Evolutionary conservation across 2,329 filamentous ascomycete genomes (phyloP).

Genomic region (Fusarium sp.): DNA sequence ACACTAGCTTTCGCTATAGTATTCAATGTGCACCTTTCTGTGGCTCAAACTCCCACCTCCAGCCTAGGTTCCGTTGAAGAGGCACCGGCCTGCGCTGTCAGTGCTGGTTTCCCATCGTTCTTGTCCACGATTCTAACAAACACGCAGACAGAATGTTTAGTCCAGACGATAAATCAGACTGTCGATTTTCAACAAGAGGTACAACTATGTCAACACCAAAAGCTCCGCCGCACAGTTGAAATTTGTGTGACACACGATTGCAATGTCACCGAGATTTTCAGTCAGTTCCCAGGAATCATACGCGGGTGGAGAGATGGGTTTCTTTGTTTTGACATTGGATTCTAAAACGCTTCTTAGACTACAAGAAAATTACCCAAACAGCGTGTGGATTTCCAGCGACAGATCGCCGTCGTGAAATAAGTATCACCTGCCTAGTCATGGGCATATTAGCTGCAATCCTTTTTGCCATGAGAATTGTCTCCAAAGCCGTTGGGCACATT

Average conservation of each 20-base stretch:
- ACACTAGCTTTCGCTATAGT: no score
- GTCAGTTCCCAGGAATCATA: not conserved
- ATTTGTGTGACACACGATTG: not conserved
- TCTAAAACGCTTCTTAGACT: slow-evolving; percentile 39
- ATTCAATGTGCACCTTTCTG: no score
- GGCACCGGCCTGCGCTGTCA: no score
- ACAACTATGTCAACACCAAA: not conserved
- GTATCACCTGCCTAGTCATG: not conserved
- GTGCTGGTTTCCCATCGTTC: no score
- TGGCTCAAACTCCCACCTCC: no score
- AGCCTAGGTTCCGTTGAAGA: no score
- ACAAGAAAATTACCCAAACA: not conserved
- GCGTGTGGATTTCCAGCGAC: not conserved
- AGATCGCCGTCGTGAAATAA: not conserved
- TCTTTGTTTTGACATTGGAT: not conserved
- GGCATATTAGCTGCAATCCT: not conserved
- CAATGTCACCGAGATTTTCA: not conserved
- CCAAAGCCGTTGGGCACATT: not conserved
- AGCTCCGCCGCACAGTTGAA: not conserved
- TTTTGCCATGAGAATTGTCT: not conserved
- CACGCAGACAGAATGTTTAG: not conserved
- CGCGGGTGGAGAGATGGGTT: no score
- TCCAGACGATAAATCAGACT: not conserved
- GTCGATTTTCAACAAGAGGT: not conserved
- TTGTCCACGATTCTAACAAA: no score